Evolutionary conservation across 1,284 basidiomycete genomes (phyloP).

Genomic region (Ustilago vetiveriae): DNA sequence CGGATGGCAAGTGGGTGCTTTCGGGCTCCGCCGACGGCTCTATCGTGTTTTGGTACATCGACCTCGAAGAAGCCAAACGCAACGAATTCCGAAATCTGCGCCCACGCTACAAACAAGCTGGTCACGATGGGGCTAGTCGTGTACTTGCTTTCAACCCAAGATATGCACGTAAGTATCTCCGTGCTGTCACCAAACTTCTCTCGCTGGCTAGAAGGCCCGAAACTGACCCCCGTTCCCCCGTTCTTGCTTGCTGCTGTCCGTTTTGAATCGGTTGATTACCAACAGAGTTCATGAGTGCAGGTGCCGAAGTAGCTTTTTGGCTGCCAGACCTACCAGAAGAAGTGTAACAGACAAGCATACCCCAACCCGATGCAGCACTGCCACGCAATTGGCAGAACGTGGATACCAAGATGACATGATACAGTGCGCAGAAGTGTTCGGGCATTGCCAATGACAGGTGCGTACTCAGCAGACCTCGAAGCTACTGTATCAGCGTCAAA

Average conservation of each 20-base stretch:
- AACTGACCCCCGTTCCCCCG: too few species aligned
- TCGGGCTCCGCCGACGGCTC: conserved; percentile 41
- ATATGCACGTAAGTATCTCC: conserved; percentile 52
- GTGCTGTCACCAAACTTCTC: background rate
- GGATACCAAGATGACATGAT: too few species aligned
- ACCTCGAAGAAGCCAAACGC: conserved; percentile 30
- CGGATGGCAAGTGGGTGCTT: conserved; percentile 61
- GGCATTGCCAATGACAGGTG: too few species aligned
- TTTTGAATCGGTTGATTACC: background rate
- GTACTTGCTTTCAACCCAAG: conserved; percentile 61
- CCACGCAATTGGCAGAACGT: background rate
- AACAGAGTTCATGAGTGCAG: conserved; percentile 57
- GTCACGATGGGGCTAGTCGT: conserved; percentile 51
- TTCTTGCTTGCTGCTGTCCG: too few species aligned
- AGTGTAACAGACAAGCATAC: conserved; percentile 2
- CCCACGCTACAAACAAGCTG: conserved; percentile 37
- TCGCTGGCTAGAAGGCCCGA: background rate
- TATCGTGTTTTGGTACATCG: conserved; percentile 50
- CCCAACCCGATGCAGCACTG: background rate
- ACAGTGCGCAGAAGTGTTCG: too few species aligned
- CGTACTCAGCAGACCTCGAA: too few species aligned
- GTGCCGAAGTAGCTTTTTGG: conserved; percentile 60
- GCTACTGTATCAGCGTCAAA: too few species aligned
- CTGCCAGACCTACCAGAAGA: conserved; percentile 52
- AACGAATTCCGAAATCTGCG: conserved; percentile 30